Evolutionary conservation across 2,329 filamentous ascomycete species (phyloP).

Genomic region (Tolypocladium tundrense): DNA sequence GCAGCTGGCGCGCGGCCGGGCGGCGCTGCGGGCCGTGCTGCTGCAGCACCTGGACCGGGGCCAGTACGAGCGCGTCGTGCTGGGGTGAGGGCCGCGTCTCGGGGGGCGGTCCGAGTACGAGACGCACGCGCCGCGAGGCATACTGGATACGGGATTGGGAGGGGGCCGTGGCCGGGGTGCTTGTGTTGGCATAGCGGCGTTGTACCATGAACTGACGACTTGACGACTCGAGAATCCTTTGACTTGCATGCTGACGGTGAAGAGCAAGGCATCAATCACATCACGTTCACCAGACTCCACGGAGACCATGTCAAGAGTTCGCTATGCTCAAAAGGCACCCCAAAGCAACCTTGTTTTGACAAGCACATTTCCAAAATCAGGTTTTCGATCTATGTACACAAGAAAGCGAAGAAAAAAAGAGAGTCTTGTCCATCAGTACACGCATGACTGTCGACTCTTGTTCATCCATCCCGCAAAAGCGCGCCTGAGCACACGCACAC

Average conservation of each 20-base stretch:
- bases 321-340: not conserved
- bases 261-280: not conserved
- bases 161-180: not conserved
- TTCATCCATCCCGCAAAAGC: not conserved
- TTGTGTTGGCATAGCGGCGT: not conserved
- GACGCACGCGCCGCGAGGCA: not conserved
- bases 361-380: not conserved
- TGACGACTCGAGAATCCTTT: not conserved
- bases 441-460: not conserved
- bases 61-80: slow-evolving; percentile 36
- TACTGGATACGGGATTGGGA: not conserved
- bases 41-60: slow-evolving; percentile 32
- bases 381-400: not conserved
- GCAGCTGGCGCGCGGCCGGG: slow-evolving; percentile 35
- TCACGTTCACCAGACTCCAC: not conserved
- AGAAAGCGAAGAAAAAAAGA: not conserved
- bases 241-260: not conserved
- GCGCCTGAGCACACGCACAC: not conserved
- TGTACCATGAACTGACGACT: not conserved
- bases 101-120: not conserved
- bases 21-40: slow-evolving; percentile 38
- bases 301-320: not conserved
- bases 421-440: not conserved
- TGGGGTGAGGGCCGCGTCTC: slow-evolving; percentile 19
- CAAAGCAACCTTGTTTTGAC: not conserved